phyloP scores from a whole-genome alignment of 176 grass and related monocot genomes.

The Ampelocalamus luodianensis region DNA sequence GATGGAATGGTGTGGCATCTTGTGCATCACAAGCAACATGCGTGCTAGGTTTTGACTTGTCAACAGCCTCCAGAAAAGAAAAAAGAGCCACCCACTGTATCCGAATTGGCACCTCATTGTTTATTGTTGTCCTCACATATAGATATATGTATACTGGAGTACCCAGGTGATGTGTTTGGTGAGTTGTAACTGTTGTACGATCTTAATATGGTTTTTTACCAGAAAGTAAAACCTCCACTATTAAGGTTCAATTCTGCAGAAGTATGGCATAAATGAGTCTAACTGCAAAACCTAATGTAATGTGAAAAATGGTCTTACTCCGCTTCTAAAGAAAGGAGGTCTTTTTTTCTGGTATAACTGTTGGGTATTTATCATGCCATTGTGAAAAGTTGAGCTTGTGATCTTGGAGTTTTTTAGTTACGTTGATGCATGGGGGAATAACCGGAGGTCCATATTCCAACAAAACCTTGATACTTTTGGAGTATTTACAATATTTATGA shows the following conservation, averaged over 20 bases:
- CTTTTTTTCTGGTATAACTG: not conserved
- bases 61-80: conserved; percentile 15
- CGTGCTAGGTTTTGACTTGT: not conserved
- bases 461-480: conserved; percentile 2
- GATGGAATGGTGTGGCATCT: not conserved
- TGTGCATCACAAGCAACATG: not conserved
- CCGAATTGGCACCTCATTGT: conserved; percentile 11
- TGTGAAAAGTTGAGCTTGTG: not conserved
- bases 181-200: not conserved
- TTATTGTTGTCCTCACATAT: not conserved
- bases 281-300: not conserved
- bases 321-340: not conserved
- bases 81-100: not conserved
- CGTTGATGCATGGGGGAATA: not conserved
- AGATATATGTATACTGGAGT: not conserved
- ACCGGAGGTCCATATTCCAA: not conserved
- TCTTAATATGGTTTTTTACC: not conserved
- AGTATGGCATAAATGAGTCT: not conserved
- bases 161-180: not conserved
- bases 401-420: not conserved
- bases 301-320: not conserved
- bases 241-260: not conserved
- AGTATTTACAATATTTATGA: not conserved
- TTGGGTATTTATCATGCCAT: not conserved
- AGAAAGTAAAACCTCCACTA: not conserved